Evolutionary conservation across 108 stramenopile genomes (phyloP).

Genomic region (Craspedostauros australis): DNA sequence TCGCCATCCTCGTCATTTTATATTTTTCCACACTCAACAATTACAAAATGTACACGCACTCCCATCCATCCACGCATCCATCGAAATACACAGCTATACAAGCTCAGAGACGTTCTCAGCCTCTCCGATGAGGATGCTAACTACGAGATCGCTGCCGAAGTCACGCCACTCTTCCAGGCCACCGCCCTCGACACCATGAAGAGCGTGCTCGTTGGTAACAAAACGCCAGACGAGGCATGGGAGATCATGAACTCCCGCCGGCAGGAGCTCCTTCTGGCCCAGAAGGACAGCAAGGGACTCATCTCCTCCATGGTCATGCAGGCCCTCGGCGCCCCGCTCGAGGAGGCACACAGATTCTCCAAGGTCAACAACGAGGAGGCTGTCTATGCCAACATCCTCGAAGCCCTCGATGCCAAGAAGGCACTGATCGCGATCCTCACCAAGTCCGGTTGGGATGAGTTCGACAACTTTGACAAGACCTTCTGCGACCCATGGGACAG

Average conservation of each 20-base stretch:
- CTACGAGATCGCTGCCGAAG: constrained; percentile 56
- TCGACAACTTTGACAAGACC: constrained; percentile 55
- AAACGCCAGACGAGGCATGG: constrained; percentile 60
- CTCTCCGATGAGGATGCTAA: constrained; percentile 54
- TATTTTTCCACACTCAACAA: neutral
- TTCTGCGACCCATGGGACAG: constrained; percentile 69
- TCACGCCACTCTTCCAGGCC: constrained; percentile 53
- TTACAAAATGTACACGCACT: constrained; percentile 1
- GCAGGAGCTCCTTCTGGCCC: constrained; percentile 59
- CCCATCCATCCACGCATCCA: neutral
- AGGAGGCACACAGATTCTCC: constrained; percentile 62
- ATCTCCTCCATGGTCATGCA: constrained; percentile 71
- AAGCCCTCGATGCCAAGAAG: constrained; percentile 68
- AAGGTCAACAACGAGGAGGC: constrained; percentile 77
- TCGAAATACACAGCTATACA: constrained; percentile 58
- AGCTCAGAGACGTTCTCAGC: constrained; percentile 60
- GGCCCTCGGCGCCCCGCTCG: constrained; percentile 62
- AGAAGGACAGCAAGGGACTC: constrained; percentile 41
- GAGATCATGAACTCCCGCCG: constrained; percentile 52
- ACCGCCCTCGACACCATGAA: constrained; percentile 56
- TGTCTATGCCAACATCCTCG: constrained; percentile 57
- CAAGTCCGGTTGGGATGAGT: constrained; percentile 66
- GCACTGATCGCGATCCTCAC: constrained; percentile 49
- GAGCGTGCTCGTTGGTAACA: constrained; percentile 39
- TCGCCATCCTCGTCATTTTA: too few species aligned